Conservation (phyloP, 257 asterid genomes). For the Nicotiana tabacum region DNA sequence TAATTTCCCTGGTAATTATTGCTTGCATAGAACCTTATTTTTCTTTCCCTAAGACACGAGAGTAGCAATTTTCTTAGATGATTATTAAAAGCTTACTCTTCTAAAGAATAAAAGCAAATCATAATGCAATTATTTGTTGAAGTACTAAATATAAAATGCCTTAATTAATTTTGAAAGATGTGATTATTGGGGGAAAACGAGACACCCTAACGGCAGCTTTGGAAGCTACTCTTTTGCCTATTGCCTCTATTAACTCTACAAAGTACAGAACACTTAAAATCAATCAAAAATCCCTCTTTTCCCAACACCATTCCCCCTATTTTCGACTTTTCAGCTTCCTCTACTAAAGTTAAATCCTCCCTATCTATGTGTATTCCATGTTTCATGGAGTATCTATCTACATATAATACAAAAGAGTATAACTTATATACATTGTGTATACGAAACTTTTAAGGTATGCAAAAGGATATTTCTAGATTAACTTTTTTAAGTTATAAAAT, state of each 20-base stretch:
- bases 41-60: neutral
- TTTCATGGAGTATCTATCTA: neutral
- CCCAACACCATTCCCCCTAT: neutral
- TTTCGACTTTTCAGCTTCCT: neutral
- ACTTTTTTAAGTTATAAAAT: too few relatives aligned
- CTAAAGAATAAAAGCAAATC: neutral
- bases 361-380: neutral
- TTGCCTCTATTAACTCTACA: slow-evolving; percentile 3
- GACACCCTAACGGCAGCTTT: neutral
- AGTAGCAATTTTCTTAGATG: neutral
- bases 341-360: neutral
- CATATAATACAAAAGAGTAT: neutral
- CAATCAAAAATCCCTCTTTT: neutral
- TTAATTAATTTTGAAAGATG: neutral
- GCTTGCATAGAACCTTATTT: neutral
- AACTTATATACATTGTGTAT: neutral
- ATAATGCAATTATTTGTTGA: neutral
- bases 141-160: neutral
- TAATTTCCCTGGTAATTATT: neutral
- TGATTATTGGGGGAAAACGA: neutral
- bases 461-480: too few relatives aligned
- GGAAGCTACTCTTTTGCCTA: slow-evolving; percentile 1
- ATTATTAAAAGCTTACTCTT: neutral
- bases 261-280: neutral
- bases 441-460: too few relatives aligned